Base-by-base conservation (phyloP, 75 land plant genomes). In the Larix kaempferi region DNA sequence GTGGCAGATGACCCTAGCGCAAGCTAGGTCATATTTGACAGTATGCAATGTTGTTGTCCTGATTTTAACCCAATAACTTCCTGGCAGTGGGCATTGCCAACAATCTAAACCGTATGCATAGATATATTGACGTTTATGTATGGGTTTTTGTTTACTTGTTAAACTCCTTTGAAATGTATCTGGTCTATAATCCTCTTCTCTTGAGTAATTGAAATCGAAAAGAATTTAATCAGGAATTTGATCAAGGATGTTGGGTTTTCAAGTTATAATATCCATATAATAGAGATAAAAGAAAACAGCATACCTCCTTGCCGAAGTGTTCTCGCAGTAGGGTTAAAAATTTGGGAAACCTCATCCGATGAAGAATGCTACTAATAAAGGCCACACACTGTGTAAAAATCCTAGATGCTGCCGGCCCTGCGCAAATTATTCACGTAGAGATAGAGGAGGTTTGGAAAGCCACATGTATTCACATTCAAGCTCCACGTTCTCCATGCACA, bases 301-400 rank as follows among this genome's bases (percentile, higher is more conserved):
- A 59, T 25, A 95, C 97, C 86, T 88, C 81, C n/a, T 81, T 63
- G 14, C 86, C 99, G 72, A 96, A 83, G 22, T 91, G 78, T 22
- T 92, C 85, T 0, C 80, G 76, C 27, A 85, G 91, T 33, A 92
- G 73, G 2, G 66, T 59, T 71, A 94, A 33, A 78, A 96, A 96
- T 84, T 95, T 95, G 2, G 94, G 74, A 79, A 94, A 91, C 59
- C 98, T 89, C 89, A 89, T 54, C 14, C 98, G 88, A 57, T 94
- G 97, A 12, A 94, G 75, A 74, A 96, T 89, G 79, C 85, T 90
- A 76, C 87, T 80, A 21, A 89, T 78, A 56, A 96, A 41, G 0
- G 80, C 91, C 71, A 87, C 74, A 71, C 92, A 94, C 27, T 84
- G 87, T 6, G 92, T 92, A 6, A 81, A 75, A 52, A 39, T 27